These are phyloP conservation scores for Amaranthus tricolor DNA, from an alignment of 179 eudicot genomes.

Conservation along the genomic window DNA sequence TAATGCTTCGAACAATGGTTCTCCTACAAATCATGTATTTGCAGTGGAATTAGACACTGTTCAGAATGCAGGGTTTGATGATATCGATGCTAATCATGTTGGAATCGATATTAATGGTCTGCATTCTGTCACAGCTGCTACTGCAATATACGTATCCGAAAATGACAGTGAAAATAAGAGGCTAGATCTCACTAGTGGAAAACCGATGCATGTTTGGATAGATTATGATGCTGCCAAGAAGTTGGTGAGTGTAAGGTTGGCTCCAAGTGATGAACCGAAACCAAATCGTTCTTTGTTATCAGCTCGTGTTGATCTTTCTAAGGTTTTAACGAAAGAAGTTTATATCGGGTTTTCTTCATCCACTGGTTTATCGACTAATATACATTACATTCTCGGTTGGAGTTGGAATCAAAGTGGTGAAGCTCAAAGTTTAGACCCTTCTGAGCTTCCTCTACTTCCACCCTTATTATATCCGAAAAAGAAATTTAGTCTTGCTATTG, in stretches of 20 bases:
- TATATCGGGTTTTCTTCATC: constrained; percentile 39
- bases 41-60: constrained; percentile 38
- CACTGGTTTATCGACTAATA: constrained; percentile 25
- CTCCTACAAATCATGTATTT: constrained; percentile 29
- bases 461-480: neutral
- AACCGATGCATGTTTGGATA: constrained; percentile 42
- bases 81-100: constrained; percentile 37
- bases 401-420: constrained; percentile 32
- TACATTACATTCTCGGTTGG: constrained; percentile 39
- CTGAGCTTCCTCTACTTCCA: constrained; percentile 37
- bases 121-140: constrained; percentile 12
- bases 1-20: constrained; percentile 27
- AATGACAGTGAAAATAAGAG: neutral
- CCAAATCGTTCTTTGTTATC: constrained; percentile 29
- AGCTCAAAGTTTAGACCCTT: constrained; percentile 30
- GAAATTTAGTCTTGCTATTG: neutral
- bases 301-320: constrained; percentile 24
- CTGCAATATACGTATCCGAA: constrained; percentile 22
- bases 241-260: constrained; percentile 27
- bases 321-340: constrained; percentile 16
- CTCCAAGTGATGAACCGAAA: constrained; percentile 25
- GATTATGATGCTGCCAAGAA: constrained; percentile 30
- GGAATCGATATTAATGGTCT: constrained; percentile 38
- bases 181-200: constrained; percentile 27
- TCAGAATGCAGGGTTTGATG: constrained; percentile 13